phyloP scores from a whole-genome alignment of 805 yeast species.

The Suhomyces sp. region DNA sequence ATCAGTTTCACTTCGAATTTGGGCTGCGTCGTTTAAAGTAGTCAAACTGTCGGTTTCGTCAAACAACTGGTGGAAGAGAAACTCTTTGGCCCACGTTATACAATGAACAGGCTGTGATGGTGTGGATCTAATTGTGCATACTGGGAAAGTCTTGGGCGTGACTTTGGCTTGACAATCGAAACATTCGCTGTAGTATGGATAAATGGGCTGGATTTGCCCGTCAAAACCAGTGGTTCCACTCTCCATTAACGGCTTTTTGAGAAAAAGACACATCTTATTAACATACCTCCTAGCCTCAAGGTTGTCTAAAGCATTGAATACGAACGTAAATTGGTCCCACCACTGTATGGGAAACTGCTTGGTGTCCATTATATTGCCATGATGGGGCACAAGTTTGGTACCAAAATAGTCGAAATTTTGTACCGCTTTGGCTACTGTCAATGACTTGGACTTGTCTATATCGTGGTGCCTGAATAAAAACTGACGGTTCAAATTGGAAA shows the following conservation, averaged over 20 bases:
- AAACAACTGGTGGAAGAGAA: slow-evolving; percentile 77
- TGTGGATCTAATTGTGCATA: slow-evolving; percentile 94
- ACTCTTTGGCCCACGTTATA: slow-evolving; percentile 96
- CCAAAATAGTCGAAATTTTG: slow-evolving; percentile 58
- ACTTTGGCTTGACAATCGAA: slow-evolving; percentile 88
- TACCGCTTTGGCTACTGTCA: slow-evolving; percentile 83
- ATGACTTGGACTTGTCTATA: slow-evolving; percentile 82
- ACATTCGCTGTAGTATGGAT: slow-evolving; percentile 81
- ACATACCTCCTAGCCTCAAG: slow-evolving; percentile 90
- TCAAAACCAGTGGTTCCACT: slow-evolving; percentile 93
- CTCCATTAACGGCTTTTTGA: slow-evolving; percentile 78
- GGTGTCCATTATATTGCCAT: slow-evolving; percentile 84
- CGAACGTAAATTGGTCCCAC: slow-evolving; percentile 68
- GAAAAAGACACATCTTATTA: slow-evolving; percentile 73
- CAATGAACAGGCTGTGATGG: slow-evolving; percentile 97
- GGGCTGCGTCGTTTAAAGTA: slow-evolving; percentile 12
- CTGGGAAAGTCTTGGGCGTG: slow-evolving; percentile 89
- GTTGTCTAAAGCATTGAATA: slow-evolving; percentile 92
- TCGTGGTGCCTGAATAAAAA: slow-evolving; percentile 87
- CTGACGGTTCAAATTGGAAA: slow-evolving; percentile 90
- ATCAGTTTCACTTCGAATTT: slow-evolving; percentile 50
- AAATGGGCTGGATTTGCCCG: slow-evolving; percentile 92
- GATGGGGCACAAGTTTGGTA: slow-evolving; percentile 70
- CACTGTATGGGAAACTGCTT: slow-evolving; percentile 67
- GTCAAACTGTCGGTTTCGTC: slow-evolving; percentile 39